phyloP scores from a whole-genome alignment of 768 basidiomycete species.

The Termitomyces sp. region DNA sequence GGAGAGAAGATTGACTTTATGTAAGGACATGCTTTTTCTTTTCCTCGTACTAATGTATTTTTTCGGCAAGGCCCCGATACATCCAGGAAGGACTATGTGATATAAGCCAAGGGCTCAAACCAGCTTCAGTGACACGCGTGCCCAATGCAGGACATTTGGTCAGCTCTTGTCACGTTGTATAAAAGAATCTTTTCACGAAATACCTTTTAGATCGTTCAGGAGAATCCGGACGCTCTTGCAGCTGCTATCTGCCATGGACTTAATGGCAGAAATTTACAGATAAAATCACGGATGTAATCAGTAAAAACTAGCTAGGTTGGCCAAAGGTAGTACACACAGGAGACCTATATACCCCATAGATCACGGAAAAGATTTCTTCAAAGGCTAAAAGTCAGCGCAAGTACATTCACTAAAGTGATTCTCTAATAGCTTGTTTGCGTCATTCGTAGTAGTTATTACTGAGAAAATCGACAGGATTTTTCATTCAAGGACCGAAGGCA shows the following conservation, averaged over 20 bases:
- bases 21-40: slow-evolving; percentile 5
- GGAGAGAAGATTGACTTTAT: slow-evolving; percentile 15
- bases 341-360: not conserved
- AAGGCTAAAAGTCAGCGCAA: not conserved
- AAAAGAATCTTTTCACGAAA: not conserved
- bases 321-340: not conserved
- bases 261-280: not conserved
- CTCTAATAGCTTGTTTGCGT: too few species aligned
- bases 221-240: slow-evolving; percentile 21
- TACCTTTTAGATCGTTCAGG: slow-evolving; percentile 21
- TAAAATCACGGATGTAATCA: slow-evolving; percentile 10
- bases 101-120: slow-evolving; percentile 14
- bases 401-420: too few species aligned
- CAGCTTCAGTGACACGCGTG: slow-evolving; percentile 20
- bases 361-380: not conserved
- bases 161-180: not conserved
- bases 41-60: not conserved
- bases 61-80: slow-evolving; percentile 14
- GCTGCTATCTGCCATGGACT: slow-evolving; percentile 18
- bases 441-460: too few species aligned
- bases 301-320: not conserved
- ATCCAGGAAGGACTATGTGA: slow-evolving; percentile 21
- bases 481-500: too few species aligned
- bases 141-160: slow-evolving; percentile 24
- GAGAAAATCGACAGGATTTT: too few species aligned